A percentile compares a stretch with the other conserved stretches of the same genome.
These are phyloP conservation scores for Alternaria dauci DNA, from an alignment of 2,329 filamentous ascomycete genomes.

Conservation along the genomic window DNA sequence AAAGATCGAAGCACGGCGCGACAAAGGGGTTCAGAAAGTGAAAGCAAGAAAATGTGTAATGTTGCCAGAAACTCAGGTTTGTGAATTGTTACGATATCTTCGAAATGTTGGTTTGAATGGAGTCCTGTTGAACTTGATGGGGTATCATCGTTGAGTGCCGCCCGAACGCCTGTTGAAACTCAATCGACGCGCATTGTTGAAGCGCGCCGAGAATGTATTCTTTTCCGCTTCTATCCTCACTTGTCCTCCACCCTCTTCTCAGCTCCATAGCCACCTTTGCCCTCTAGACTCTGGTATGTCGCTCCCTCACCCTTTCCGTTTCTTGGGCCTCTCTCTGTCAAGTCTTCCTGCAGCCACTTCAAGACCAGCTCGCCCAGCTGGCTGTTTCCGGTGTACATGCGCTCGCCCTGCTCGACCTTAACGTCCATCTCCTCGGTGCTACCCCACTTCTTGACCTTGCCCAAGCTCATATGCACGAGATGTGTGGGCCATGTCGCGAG, in stretches of 20 bases:
- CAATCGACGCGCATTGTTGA: slow-evolving; percentile 37
- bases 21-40: background rate
- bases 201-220: slow-evolving; percentile 19
- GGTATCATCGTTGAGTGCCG: slow-evolving; percentile 50
- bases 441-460: slow-evolving; percentile 87
- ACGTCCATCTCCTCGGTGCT: slow-evolving; percentile 68
- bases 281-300: slow-evolving; percentile 67
- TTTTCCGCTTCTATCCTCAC: background rate
- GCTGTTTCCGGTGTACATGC: slow-evolving; percentile 72
- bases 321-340: slow-evolving; percentile 79
- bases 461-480: slow-evolving; percentile 93
- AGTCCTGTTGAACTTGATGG: slow-evolving; percentile 24
- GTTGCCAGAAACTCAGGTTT: background rate
- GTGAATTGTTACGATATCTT: background rate
- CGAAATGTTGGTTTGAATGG: background rate
- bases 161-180: slow-evolving; percentile 36
- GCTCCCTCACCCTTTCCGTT: slow-evolving; percentile 70
- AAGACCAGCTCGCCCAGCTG: slow-evolving; percentile 87
- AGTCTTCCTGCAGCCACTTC: slow-evolving; percentile 83
- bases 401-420: slow-evolving; percentile 53
- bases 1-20: background rate
- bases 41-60: background rate
- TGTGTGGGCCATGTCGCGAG: slow-evolving; percentile 94
- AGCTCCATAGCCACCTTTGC: slow-evolving; percentile 70
- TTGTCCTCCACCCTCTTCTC: slow-evolving; percentile 55